Percentiles rank a stretch among this genome's conserved stretches.
phyloP scores from a whole-genome alignment of 2,329 filamentous ascomycete genomes.

The Colletotrichum nymphaeae region DNA sequence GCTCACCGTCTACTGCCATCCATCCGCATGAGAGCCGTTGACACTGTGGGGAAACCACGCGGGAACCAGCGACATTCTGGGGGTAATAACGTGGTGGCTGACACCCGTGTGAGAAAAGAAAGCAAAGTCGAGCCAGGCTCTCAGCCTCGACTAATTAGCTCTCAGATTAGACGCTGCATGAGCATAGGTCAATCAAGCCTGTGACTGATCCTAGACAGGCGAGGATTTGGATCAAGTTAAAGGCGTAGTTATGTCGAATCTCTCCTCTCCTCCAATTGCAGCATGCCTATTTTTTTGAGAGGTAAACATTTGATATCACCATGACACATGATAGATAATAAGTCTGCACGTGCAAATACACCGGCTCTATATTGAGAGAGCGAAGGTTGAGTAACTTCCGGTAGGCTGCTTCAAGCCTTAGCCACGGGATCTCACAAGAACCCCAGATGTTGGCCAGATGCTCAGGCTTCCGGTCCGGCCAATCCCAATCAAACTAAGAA shows the following conservation, averaged over 20 bases:
- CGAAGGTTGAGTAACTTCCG: background rate
- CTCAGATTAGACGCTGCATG: background rate
- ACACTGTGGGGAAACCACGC: conserved; percentile 15
- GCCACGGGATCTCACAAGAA: background rate
- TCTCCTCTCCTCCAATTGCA: background rate
- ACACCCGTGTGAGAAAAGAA: too few species aligned
- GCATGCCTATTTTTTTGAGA: background rate
- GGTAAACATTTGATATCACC: background rate
- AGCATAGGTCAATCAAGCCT: background rate
- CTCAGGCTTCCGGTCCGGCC: background rate
- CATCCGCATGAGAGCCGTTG: background rate
- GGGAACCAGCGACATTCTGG: background rate
- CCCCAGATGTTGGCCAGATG: background rate
- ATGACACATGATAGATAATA: background rate
- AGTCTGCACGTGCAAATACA: too few species aligned
- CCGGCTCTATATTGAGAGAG: too few species aligned
- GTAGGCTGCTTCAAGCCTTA: background rate
- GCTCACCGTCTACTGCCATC: background rate
- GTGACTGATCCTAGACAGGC: background rate
- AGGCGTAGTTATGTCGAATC: background rate
- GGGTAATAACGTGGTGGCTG: background rate
- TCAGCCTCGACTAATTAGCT: background rate
- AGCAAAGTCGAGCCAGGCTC: background rate
- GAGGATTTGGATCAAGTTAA: background rate
- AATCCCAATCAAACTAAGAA: background rate